These are phyloP conservation scores for Aspergillus coremiiformis DNA, from an alignment of 495 filamentous ascomycete genomes.

Conservation along the genomic window DNA sequence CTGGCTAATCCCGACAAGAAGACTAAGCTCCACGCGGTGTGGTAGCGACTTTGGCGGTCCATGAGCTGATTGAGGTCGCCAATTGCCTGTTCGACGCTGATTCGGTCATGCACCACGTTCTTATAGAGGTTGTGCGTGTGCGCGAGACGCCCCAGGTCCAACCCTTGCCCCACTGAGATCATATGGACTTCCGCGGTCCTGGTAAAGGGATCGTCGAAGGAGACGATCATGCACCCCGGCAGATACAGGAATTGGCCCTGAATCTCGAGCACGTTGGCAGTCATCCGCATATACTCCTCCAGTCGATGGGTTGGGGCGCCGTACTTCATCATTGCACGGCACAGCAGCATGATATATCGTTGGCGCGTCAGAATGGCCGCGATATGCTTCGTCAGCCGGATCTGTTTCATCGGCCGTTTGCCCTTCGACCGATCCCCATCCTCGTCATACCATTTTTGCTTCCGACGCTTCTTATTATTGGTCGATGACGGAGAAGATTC, in stretches of 20 bases:
- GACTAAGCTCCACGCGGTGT: conserved; percentile 56
- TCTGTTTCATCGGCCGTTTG: conserved; percentile 4
- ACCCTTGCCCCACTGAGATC: conserved; percentile 61
- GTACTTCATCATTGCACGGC: conserved; percentile 74
- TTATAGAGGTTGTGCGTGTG: conserved; percentile 87
- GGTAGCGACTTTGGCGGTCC: conserved; percentile 47
- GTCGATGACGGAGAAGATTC: conserved; percentile 13
- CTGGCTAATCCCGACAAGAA: conserved; percentile 75
- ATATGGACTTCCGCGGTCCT: conserved; percentile 89
- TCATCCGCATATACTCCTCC: conserved; percentile 83
- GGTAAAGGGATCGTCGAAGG: conserved; percentile 78
- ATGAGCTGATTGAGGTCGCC: conserved; percentile 53
- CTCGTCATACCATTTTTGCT: conserved; percentile 31
- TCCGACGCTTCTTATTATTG: conserved; percentile 22
- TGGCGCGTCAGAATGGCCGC: conserved; percentile 71
- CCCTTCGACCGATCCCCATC: conserved; percentile 5
- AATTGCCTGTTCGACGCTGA: conserved; percentile 73
- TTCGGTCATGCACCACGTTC: conserved; percentile 77
- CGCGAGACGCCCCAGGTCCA: conserved; percentile 74
- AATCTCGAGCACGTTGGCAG: conserved; percentile 74
- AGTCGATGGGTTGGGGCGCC: conserved; percentile 69
- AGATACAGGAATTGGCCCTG: conserved; percentile 86
- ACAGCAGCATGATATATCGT: conserved; percentile 78
- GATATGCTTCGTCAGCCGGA: conserved; percentile 70
- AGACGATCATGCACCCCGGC: conserved; percentile 88